Percentiles rank a stretch among this genome's conserved stretches.
Evolutionary conservation across 768 basidiomycete genomes (phyloP).

Genomic region (Tylopilus sp.): DNA sequence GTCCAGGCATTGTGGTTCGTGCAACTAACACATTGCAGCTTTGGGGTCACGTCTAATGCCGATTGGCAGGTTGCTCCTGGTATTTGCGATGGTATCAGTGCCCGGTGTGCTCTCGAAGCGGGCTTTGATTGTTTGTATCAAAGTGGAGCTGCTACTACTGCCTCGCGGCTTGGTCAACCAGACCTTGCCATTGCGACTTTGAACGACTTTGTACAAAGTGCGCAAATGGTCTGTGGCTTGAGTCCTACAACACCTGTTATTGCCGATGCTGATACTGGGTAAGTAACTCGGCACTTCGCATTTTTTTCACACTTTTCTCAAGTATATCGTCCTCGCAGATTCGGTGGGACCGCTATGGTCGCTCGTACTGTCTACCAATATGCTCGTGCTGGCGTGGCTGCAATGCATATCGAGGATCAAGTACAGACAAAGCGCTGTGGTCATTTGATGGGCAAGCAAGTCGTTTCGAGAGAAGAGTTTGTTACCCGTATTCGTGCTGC

Average conservation of each 20-base stretch:
- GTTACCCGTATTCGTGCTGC: constrained; percentile 73
- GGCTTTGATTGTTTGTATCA: constrained; percentile 78
- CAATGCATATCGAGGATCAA: constrained; percentile 78
- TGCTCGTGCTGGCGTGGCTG: constrained; percentile 65
- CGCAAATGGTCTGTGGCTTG: constrained; percentile 66
- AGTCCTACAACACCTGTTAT: constrained; percentile 67
- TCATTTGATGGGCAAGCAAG: constrained; percentile 77
- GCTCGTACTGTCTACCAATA: constrained; percentile 76
- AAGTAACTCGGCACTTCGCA: constrained; percentile 6
- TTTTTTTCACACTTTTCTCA: constrained; percentile 6
- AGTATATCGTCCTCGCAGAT: constrained; percentile 30
- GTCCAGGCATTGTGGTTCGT: constrained; percentile 74
- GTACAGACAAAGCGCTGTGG: constrained; percentile 80
- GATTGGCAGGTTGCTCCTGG: constrained; percentile 62
- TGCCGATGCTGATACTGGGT: constrained; percentile 80
- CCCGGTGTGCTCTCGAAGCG: constrained; percentile 74
- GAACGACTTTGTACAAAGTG: constrained; percentile 72
- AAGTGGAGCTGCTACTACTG: constrained; percentile 79
- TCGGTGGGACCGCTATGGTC: constrained; percentile 73
- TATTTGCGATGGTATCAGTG: constrained; percentile 77
- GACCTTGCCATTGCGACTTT: constrained; percentile 76
- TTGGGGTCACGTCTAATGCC: background rate
- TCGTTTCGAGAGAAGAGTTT: constrained; percentile 76
- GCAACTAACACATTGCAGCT: background rate
- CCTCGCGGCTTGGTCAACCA: constrained; percentile 74